Evolutionary conservation across 2,329 filamentous ascomycete genomes (phyloP), one percentile per base, ranked within the genome.

Genomic region (Penicillium sp.): DNA sequence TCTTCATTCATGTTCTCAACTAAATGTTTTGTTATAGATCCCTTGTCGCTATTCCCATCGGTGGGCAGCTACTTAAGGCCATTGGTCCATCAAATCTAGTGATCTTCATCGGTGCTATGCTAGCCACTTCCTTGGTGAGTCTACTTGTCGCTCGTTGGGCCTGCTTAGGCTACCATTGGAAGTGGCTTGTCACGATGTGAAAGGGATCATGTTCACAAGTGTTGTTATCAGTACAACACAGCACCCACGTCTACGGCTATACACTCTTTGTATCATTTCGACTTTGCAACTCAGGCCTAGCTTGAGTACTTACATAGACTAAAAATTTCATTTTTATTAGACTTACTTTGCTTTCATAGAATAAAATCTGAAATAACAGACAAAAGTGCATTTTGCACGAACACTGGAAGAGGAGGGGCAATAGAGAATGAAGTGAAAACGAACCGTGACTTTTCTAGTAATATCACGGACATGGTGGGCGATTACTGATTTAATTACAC

Each of bases 341-440:
- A 33, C 13, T 33, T 33, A n/a, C n/a, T n/a, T n/a, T n/a, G n/a
- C n/a, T n/a, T n/a, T n/a, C n/a, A n/a, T n/a, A n/a, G n/a, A n/a
- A n/a, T n/a, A n/a, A n/a, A n/a, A n/a, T n/a, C n/a, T n/a, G n/a
- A n/a, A n/a, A n/a, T n/a, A n/a, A n/a, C n/a, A n/a, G n/a, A n/a
- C n/a, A n/a, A n/a, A n/a, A n/a, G n/a, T n/a, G n/a, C n/a, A n/a
- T 2, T 60, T 60, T 1, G 42, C 53, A 3, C 65, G 62, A 1
- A 23, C 23, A 4, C 61, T 79, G 70, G 51, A 61, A 66, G 3
- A 72, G 70, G 0, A 54, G 60, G 29, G n/a, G n/a, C n/a, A n/a
- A n/a, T n/a, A n/a, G n/a, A n/a, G n/a, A n/a, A n/a, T n/a, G n/a
- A n/a, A n/a, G n/a, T n/a, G n/a, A n/a, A n/a, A n/a, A n/a, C n/a